Evolutionary conservation across 2,329 filamentous ascomycete genomes (phyloP), one percentile per base, ranked within the genome.

Genomic region (Beauveria medogensis): DNA sequence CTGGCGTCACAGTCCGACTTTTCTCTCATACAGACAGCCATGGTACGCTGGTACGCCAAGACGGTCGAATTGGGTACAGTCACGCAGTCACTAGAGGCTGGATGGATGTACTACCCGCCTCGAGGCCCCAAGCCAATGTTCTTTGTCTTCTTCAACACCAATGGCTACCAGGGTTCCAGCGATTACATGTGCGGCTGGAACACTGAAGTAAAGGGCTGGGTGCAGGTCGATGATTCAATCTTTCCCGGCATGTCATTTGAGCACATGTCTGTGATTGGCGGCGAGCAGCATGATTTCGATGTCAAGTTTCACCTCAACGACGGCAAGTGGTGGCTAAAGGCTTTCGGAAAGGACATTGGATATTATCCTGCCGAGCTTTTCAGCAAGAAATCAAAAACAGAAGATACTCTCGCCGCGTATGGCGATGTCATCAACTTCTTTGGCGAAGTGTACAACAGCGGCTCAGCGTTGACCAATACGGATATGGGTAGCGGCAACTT

Each of bases 401-500:
- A 34, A 1, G 51, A 59, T 12, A 67, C 66, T 3, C 63, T 67
- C 4, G 58, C 59, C 20, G 9, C 20, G 8, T 57, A 64, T 40
- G 53, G 65, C 2, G 54, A 62, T 18, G 28, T 52, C 16, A 63
- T 67, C 50, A 51, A 60, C 53, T 67, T 63, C 12, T 67, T 63
- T 44, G 66, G 65, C 28, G 66, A 67, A 34, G 57, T 67, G 12
- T 67, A 60, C 61, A 67, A 67, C 55, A 64, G 64, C 55, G 64
- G 58, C 34, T 18, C 58, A 10, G n/a, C 34, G 3, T 14, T 64
- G 53, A 66, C 64, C 6, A 64, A 59, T 18, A 67, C 64, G 14
- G 64, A 67, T 41, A 67, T 67, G 66, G 66, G 65, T 37, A 67
- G 65, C 51, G 66, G 66, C 51, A 57, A 65, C 58, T 67, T 65